phyloP scores from a whole-genome alignment of 148 eudicot species.

The Vaccinium myrtillus region DNA sequence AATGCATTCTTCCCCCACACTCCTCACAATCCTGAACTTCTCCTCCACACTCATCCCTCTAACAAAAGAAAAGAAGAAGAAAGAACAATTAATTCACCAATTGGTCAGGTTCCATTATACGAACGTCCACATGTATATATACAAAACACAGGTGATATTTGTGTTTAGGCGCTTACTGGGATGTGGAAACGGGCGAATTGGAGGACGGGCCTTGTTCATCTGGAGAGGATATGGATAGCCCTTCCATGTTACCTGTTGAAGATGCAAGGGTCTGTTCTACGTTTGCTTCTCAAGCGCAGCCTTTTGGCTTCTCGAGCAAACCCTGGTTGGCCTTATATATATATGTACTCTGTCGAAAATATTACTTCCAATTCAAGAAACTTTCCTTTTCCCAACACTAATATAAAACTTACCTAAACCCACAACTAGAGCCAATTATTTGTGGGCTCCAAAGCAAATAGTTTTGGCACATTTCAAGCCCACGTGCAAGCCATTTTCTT shows the following conservation, averaged over 20 bases:
- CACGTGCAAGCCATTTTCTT: too few species aligned
- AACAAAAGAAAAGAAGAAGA: not conserved
- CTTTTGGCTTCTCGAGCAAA: too few species aligned
- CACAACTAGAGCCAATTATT: too few species aligned
- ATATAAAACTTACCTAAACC: too few species aligned
- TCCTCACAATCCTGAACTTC: slow-evolving; percentile 44
- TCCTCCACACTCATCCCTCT: slow-evolving; percentile 48
- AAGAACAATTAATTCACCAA: not conserved
- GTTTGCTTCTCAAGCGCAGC: too few species aligned
- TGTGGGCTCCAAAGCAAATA: too few species aligned
- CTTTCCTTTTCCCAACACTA: too few species aligned
- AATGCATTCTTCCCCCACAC: slow-evolving; percentile 57
- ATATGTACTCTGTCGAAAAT: too few species aligned
- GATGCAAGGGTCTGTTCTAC: not conserved
- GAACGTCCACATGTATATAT: not conserved
- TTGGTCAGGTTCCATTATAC: not conserved
- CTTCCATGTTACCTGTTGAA: not conserved
- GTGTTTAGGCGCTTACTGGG: slow-evolving; percentile 8
- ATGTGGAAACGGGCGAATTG: not conserved
- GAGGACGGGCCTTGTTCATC: not conserved
- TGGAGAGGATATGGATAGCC: not conserved
- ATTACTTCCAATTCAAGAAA: too few species aligned
- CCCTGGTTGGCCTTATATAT: too few species aligned
- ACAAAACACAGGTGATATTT: not conserved
- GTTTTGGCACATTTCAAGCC: too few species aligned